phyloP scores from a whole-genome alignment of 208 protist genomes.

The Porcisia hertigi region DNA sequence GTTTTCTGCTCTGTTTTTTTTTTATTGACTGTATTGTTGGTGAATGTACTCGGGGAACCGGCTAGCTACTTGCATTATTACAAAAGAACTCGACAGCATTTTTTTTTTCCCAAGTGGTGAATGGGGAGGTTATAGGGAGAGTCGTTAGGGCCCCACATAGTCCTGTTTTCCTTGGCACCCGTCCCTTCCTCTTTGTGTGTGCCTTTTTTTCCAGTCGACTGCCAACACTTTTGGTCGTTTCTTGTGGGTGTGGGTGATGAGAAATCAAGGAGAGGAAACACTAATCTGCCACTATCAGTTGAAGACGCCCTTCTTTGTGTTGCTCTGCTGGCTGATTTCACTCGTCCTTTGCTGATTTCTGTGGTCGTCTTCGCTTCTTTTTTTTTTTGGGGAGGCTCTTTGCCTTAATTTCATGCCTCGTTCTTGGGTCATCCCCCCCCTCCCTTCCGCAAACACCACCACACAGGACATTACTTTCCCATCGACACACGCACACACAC shows the following conservation, averaged over 20 bases:
- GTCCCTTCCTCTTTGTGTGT: not conserved
- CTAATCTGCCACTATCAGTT: not conserved
- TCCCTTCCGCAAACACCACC: not conserved
- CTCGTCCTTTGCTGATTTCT: not conserved
- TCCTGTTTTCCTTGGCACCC: not conserved
- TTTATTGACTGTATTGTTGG: not conserved
- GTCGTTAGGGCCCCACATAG: not conserved
- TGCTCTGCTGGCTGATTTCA: not conserved
- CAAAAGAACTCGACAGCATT: not conserved
- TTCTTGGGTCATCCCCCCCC: not conserved
- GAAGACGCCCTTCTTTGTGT: conserved; percentile 1
- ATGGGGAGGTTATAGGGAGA: not conserved
- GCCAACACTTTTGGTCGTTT: not conserved
- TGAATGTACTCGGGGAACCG: not conserved
- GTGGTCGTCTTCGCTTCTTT: not conserved
- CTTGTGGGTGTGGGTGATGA: not conserved
- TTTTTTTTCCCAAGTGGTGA: not conserved
- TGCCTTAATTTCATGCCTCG: not conserved
- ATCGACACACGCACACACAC: not conserved
- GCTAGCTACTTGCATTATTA: not conserved
- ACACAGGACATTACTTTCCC: not conserved
- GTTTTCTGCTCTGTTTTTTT: too few relatives aligned
- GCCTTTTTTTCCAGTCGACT: conserved; percentile 12
- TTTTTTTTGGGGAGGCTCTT: not conserved
- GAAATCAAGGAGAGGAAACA: too few relatives aligned